These are phyloP conservation scores for Anisogramma anomala DNA, from an alignment of 2,329 filamentous ascomycete genomes.

Conservation along the genomic window DNA sequence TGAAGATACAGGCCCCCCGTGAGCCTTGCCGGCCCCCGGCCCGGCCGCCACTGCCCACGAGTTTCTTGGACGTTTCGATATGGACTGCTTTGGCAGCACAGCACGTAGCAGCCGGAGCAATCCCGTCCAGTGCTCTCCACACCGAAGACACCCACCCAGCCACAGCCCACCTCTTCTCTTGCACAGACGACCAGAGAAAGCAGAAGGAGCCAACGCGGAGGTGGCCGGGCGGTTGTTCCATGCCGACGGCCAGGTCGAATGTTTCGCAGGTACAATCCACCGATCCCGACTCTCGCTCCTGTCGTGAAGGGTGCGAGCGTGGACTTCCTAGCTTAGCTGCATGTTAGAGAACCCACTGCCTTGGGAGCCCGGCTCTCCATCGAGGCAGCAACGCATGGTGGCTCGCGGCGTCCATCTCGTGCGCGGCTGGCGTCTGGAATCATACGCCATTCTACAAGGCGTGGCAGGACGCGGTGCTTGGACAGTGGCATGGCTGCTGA, in stretches of 20 bases:
- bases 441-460: constrained; percentile 11
- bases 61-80: too few relatives aligned
- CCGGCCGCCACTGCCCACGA: too few relatives aligned
- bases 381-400: constrained; percentile 13
- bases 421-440: constrained; percentile 46
- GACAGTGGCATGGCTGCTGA: constrained; percentile 11
- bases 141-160: too few relatives aligned
- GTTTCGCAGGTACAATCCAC: constrained; percentile 8
- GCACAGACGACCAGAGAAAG: too few relatives aligned
- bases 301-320: background rate
- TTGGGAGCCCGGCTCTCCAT: background rate
- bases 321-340: background rate
- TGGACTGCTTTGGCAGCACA: too few relatives aligned
- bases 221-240: constrained; percentile 10
- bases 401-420: constrained; percentile 31
- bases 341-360: background rate
- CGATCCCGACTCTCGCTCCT: background rate
- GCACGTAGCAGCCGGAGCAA: too few relatives aligned
- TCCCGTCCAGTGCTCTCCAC: too few relatives aligned
- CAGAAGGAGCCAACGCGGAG: constrained; percentile 5
- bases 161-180: too few relatives aligned
- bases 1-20: too few relatives aligned
- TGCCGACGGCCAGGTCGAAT: constrained; percentile 4
- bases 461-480: constrained; percentile 13
- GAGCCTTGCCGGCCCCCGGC: too few relatives aligned